phyloP scores from a whole-genome alignment of 2,329 filamentous ascomycete genomes.

The Botryotinia calthae region DNA sequence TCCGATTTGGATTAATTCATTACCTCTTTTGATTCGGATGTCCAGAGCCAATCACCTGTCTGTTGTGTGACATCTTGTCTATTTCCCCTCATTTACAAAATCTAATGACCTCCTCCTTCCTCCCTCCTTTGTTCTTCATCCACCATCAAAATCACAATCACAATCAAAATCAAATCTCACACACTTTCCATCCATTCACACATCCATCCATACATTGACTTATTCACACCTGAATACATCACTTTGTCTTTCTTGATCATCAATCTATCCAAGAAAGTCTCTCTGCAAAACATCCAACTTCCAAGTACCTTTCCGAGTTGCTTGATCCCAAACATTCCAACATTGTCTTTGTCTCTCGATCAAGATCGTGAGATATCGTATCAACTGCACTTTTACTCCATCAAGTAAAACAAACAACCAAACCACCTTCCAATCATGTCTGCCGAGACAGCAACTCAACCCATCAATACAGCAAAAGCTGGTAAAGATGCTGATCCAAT shows the following conservation, averaged over 20 bases:
- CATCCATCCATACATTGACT: not conserved
- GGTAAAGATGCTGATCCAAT: conserved; percentile 22
- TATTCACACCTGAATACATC: not conserved
- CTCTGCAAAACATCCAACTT: not conserved
- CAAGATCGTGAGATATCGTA: conserved; percentile 3
- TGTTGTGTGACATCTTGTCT: not conserved
- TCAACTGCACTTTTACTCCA: not conserved
- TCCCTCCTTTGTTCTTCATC: conserved; percentile 8
- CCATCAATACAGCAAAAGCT: conserved; percentile 10
- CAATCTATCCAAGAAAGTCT: not conserved
- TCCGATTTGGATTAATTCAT: not conserved
- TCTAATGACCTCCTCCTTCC: not conserved
- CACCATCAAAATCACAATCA: not conserved
- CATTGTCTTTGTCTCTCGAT: conserved; percentile 4
- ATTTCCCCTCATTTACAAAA: conserved; percentile 12
- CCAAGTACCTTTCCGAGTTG: not conserved
- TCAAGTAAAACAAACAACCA: not conserved
- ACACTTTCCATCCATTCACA: not conserved
- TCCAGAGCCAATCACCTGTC: not conserved
- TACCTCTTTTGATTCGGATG: not conserved
- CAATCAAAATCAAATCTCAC: not conserved
- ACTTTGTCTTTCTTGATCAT: conserved; percentile 1
- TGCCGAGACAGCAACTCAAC: conserved; percentile 41
- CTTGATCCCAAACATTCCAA: not conserved
- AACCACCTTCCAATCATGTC: conserved; percentile 46